Conservation (phyloP, 2,329 filamentous ascomycete genomes). For the Aspergillus candidus region DNA sequence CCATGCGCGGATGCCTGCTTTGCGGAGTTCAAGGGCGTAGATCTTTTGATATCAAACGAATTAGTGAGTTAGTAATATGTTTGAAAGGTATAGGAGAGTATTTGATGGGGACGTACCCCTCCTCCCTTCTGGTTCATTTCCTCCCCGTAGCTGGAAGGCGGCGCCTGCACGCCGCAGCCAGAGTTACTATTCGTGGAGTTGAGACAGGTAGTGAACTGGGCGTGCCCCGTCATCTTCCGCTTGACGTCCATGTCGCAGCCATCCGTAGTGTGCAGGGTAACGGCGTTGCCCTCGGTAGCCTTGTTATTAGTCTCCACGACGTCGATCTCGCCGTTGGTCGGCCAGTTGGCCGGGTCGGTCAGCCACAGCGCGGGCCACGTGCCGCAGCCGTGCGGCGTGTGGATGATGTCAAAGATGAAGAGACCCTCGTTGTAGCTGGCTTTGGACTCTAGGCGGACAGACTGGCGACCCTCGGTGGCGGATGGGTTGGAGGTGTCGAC, state of each 20-base stretch:
- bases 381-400: constrained; percentile 58
- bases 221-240: constrained; percentile 48
- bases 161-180: constrained; percentile 51
- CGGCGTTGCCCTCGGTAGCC: constrained; percentile 50
- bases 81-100: background rate
- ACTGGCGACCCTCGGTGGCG: constrained; percentile 55
- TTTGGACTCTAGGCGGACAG: constrained; percentile 58
- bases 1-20: constrained; percentile 59
- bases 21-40: constrained; percentile 57
- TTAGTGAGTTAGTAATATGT: background rate
- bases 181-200: constrained; percentile 48
- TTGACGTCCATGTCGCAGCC: constrained; percentile 51
- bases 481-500: constrained; percentile 58
- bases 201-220: constrained; percentile 45
- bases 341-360: constrained; percentile 56
- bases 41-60: constrained; percentile 25
- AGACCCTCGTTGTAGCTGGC: constrained; percentile 55
- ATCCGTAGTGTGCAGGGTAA: constrained; percentile 55
- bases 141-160: constrained; percentile 44
- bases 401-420: constrained; percentile 62
- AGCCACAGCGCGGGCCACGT: constrained; percentile 65
- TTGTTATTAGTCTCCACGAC: constrained; percentile 55
- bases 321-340: constrained; percentile 59
- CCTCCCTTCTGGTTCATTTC: constrained; percentile 51
- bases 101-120: constrained; percentile 33